phyloP scores from a whole-genome alignment of 768 basidiomycete species.

The Calvatia gigantea region DNA sequence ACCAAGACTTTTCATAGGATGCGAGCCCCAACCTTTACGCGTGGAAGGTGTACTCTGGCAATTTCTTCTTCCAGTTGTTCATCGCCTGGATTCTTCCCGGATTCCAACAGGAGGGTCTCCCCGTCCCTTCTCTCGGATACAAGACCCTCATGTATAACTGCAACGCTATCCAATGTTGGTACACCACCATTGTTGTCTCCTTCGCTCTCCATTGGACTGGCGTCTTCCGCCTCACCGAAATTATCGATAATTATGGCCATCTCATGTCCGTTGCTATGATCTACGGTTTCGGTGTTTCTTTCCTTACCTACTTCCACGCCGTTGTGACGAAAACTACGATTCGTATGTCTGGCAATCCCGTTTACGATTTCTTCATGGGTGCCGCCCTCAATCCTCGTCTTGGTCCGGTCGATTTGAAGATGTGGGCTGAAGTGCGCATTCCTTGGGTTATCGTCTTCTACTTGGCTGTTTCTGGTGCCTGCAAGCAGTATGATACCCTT shows the following conservation, averaged over 20 bases:
- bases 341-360: conserved; percentile 91
- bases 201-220: conserved; percentile 70
- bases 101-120: conserved; percentile 90
- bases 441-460: conserved; percentile 97
- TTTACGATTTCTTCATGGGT: conserved; percentile 98
- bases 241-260: conserved; percentile 95
- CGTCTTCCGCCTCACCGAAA: conserved; percentile 88
- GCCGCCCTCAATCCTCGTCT: conserved; percentile 91
- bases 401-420: conserved; percentile 90
- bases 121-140: conserved; percentile 92
- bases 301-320: conserved; percentile 77
- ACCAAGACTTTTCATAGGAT: conserved; percentile 49
- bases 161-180: conserved; percentile 86
- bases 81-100: conserved; percentile 92
- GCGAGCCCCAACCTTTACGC: conserved; percentile 89
- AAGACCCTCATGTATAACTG: conserved; percentile 95
- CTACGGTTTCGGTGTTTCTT: conserved; percentile 79
- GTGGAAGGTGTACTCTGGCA: conserved; percentile 85
- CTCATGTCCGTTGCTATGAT: conserved; percentile 96
- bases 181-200: conserved; percentile 76
- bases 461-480: conserved; percentile 85
- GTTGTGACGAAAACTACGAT: conserved; percentile 76
- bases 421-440: conserved; percentile 97
- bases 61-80: conserved; percentile 85
- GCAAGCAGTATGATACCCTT: conserved; percentile 91